Conservation (phyloP, 1,284 basidiomycete genomes). For the Trichosporon sp. region DNA sequence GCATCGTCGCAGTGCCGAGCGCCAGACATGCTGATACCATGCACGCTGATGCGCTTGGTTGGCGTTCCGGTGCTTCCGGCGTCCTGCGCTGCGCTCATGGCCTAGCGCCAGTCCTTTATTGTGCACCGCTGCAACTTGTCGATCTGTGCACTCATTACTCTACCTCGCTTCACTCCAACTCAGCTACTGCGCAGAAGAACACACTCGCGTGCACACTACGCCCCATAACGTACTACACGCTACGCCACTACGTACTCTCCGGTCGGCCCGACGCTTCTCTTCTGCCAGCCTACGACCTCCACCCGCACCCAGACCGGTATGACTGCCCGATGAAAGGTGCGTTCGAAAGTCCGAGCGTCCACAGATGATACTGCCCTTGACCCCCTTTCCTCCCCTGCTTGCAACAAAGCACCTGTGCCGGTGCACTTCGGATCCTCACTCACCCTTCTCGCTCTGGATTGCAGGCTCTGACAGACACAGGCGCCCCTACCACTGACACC, state of each 20-base stretch:
- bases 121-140: neutral
- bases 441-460: neutral
- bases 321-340: conserved; percentile 7
- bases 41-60: neutral
- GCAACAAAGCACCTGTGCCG: neutral
- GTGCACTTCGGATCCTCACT: neutral
- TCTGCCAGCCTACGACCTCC: neutral
- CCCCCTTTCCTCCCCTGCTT: neutral
- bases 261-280: too few species aligned
- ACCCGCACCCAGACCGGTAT: neutral
- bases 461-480: conserved; percentile 1
- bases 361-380: conserved; percentile 1
- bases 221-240: too few species aligned
- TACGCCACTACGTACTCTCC: too few species aligned
- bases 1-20: neutral
- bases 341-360: neutral
- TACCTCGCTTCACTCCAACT: neutral
- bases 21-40: conserved; percentile 14
- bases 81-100: neutral
- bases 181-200: neutral
- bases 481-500: neutral
- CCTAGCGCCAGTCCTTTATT: neutral
- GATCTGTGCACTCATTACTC: neutral
- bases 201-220: neutral
- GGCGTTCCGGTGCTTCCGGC: neutral